phyloP scores from a whole-genome alignment of 78 protist species.

The Neovahlkampfia damariscottae region DNA sequence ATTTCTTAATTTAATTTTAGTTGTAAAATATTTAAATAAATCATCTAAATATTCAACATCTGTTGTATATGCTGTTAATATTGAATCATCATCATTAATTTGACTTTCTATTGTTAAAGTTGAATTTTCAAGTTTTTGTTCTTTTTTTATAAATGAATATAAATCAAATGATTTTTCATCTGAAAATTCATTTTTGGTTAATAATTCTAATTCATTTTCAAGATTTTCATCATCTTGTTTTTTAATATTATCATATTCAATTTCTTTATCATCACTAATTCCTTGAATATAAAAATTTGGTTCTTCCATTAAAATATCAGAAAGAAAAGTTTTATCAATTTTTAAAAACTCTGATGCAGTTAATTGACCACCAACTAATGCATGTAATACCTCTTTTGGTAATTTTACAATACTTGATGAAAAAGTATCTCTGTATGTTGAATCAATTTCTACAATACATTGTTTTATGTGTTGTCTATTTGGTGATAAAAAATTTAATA shows the following conservation, averaged over 20 bases:
- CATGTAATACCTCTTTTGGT: constrained; percentile 17
- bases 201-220: neutral
- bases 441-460: constrained; percentile 4
- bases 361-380: neutral
- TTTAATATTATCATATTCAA: neutral
- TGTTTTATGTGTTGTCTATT: constrained; percentile 11
- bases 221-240: neutral
- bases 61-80: constrained; percentile 17
- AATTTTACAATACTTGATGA: neutral
- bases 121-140: neutral
- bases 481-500: neutral
- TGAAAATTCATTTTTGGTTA: neutral
- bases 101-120: neutral
- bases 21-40: constrained; percentile 9
- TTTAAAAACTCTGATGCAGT: constrained; percentile 4
- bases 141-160: neutral
- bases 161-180: neutral
- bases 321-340: constrained; percentile 15
- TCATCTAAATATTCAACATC: constrained; percentile 41
- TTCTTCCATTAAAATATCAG: neutral
- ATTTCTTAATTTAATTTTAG: constrained; percentile 13
- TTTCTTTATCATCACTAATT: neutral
- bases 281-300: no score
- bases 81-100: neutral
- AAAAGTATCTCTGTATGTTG: neutral